Base-by-base conservation (phyloP, 2,329 filamentous ascomycete genomes). In the Coleophoma cylindrospora region DNA sequence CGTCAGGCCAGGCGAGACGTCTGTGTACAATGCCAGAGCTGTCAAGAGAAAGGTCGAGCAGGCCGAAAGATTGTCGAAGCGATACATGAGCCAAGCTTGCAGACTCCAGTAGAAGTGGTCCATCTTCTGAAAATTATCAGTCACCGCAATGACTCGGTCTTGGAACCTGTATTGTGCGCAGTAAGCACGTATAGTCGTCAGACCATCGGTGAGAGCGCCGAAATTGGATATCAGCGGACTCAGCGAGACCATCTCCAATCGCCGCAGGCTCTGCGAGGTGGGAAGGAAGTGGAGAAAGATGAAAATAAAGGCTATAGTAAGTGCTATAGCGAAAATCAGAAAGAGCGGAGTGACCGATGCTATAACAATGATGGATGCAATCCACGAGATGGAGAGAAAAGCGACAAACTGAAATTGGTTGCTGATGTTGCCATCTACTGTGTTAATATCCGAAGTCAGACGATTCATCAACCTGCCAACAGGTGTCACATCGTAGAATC, bases 51-150 rank as follows among this genome's bases (percentile, higher is more conserved):
- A 87, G 0, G 87, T 90, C 8, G 89, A 89, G 3, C 80, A 64
- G 0, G 86, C 87, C 0, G 89, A 89, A 6, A 91, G 69, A 9
- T 74, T 68, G 58, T 89, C 85, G 50, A 94, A 92, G 12, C 91
- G 83, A 61, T 87, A 90, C 64, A 84, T 84, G 2, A 96, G 75
- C 91, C 91, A 96, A 8, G 83, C 82, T 57, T 95, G 89, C 40
- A 95, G 75, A 51, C 84, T 88, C 87, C 91, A 96, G 70, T 95
- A 96, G 70, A 96, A 95, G 66, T 96, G 91, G 61, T 96, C 91
- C 79, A 95, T 94, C 64, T 90, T 90, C 66, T 96, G 91, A 64
- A 96, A 96, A 15, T 84, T 83, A 62, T 96, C 91, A 0, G 91
- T 90, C 0, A 91, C 90, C 2, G 77, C 73, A 34, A 96, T 85